A percentile compares a stretch with the other conserved stretches of the same genome.
phyloP scores from a whole-genome alignment of 2,329 filamentous ascomycete species.

The Fusarium udum region DNA sequence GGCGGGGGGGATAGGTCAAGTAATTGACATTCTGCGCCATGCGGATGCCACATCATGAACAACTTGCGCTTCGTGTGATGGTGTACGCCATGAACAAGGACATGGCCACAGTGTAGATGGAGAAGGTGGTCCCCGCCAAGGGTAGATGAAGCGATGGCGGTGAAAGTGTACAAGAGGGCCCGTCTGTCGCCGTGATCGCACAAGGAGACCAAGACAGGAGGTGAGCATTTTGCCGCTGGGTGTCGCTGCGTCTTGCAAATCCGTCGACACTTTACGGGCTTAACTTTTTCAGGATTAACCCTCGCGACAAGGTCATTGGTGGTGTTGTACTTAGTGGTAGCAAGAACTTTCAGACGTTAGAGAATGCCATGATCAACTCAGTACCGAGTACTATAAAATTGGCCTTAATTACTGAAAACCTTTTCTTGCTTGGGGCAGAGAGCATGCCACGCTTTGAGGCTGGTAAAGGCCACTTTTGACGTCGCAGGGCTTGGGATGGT shows the following conservation, averaged over 20 bases:
- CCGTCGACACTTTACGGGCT: neutral
- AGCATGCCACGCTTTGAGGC: no score
- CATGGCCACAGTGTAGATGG: neutral
- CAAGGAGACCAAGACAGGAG: neutral
- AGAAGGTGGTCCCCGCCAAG: neutral
- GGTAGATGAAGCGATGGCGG: neutral
- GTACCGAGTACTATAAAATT: rapidly evolving
- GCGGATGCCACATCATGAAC: neutral
- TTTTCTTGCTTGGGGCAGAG: no score
- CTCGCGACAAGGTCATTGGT: neutral
- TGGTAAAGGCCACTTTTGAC: neutral
- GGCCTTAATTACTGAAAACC: neutral
- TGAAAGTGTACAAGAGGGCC: neutral
- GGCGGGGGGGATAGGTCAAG: neutral
- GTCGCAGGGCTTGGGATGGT: neutral
- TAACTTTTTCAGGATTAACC: no score
- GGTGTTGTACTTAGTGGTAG: neutral
- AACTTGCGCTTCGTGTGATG: no score
- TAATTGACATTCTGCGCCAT: neutral
- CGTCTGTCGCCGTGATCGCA: neutral
- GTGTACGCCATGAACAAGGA: neutral
- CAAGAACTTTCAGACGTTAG: neutral
- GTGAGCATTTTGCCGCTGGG: neutral
- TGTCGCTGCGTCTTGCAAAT: neutral
- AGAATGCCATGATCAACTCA: neutral